phyloP scores from a whole-genome alignment of 305 asterid species.

The Stenogyne calaminthoides region DNA sequence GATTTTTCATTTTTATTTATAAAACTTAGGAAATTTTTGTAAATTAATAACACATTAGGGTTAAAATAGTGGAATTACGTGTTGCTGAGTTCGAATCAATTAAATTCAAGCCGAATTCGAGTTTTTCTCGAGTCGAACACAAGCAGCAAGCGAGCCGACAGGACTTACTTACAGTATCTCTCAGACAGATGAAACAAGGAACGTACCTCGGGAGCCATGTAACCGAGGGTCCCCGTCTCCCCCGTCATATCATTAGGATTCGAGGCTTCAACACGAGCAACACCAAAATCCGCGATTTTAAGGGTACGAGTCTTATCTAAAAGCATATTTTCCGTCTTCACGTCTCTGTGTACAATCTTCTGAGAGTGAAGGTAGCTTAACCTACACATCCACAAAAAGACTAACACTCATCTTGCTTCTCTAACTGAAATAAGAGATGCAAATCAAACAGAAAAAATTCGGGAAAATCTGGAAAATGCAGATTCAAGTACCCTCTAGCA shows the following conservation, averaged over 20 bases:
- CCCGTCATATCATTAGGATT: constrained; percentile 93
- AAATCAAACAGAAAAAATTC: neutral
- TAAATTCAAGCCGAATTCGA: too few species aligned
- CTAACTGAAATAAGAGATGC: neutral
- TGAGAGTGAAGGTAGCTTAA: constrained; percentile 78
- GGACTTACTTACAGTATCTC: too few species aligned
- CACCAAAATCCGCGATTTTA: constrained; percentile 88
- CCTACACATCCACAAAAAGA: constrained; percentile 40
- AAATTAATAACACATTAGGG: neutral
- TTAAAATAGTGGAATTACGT: neutral
- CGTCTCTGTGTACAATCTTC: constrained; percentile 85
- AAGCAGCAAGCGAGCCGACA: too few species aligned
- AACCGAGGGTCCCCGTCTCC: constrained; percentile 88
- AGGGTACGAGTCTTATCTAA: constrained; percentile 60
- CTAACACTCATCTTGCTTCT: neutral
- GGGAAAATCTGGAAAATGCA: neutral
- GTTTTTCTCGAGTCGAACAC: too few species aligned
- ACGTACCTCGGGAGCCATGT: constrained; percentile 91
- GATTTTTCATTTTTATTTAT: too few species aligned
- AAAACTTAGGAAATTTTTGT: neutral
- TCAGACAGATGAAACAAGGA: neutral
- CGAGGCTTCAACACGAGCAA: constrained; percentile 92
- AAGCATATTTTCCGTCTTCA: constrained; percentile 83
- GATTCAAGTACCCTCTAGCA: constrained; percentile 66
- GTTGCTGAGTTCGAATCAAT: too few species aligned